Evolutionary conservation across 306 rosid genomes (phyloP).

Genomic region (Echinosophora koreensis): DNA sequence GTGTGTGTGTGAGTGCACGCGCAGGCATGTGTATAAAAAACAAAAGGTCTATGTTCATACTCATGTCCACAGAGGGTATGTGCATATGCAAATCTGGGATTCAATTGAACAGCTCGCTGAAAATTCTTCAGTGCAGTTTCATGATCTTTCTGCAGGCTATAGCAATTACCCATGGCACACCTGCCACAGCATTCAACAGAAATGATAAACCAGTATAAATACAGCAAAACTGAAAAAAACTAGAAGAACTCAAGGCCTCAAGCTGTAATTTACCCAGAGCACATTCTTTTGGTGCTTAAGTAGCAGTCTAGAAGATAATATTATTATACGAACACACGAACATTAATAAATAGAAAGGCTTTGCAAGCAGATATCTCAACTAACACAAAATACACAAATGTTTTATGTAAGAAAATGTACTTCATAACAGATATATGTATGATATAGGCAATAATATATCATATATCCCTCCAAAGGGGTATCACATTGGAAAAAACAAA

Average conservation of each 20-base stretch:
- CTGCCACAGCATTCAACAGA: constrained; percentile 49
- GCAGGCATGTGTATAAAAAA: not conserved
- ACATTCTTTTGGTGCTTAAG: constrained; percentile 3
- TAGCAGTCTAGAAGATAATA: constrained; percentile 13
- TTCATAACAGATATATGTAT: constrained; percentile 19
- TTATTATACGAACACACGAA: not conserved
- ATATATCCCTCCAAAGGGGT: constrained; percentile 28
- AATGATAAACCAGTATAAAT: not conserved
- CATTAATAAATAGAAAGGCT: constrained; percentile 4
- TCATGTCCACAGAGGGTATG: constrained; percentile 99
- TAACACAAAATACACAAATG: constrained; percentile 21
- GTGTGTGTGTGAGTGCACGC: not conserved
- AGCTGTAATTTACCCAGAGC: constrained; percentile 11
- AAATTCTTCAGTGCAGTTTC: constrained; percentile 77
- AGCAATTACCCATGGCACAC: constrained; percentile 69
- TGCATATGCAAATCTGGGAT: constrained; percentile 95
- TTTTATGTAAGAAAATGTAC: constrained; percentile 17
- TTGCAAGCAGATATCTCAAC: constrained; percentile 18
- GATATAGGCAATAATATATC: constrained; percentile 1
- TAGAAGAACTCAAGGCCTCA: too few species aligned
- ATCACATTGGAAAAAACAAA: constrained; percentile 23
- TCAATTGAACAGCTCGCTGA: constrained; percentile 94
- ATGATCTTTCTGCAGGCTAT: constrained; percentile 62
- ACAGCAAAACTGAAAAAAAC: constrained; percentile 23
- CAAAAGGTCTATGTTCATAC: constrained; percentile 60